Evolutionary conservation across 179 eudicot genomes (phyloP), one percentile per base, ranked within the genome.

Genomic region (Beta lomatogona): DNA sequence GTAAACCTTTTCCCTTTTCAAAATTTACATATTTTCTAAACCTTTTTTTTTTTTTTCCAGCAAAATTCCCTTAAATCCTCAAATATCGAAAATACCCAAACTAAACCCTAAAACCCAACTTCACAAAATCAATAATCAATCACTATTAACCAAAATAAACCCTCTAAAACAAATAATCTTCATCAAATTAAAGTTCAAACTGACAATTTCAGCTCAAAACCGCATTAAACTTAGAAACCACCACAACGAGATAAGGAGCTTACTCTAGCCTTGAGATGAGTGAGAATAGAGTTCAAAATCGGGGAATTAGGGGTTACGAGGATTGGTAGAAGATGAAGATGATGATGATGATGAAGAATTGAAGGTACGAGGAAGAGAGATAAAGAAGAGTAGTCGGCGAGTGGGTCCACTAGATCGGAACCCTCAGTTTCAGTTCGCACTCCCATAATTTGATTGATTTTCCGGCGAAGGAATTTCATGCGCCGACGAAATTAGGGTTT

Each of bases 401-500:
- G 89, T n/a, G 97, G 93, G 70, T 93, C 93, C 61, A 52, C 69
- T 14, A 76, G 71, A 68, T 84, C 88, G 50, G 87, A 64, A 63
- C 41, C 82, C 9, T 19, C 79, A 78, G 31, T 60, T 16, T 28
- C 41, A 71, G 31, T 65, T 5, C 44, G 46, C 8, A 58, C n/a
- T 5, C 5, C 84, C 84, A 81, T 81, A 4, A 60, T 44, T 59
- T 76, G 58, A 28, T 28, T 28, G 31, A 28, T 28, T 28, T 55
- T 15, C 10, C 10, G 52, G n/a, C 50, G 78, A 36, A 4, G 67
- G 19, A 36, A 18, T 4, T 31, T 53, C 1, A 28, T 11, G 4
- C 7, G 6, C 28, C 41, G 16, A 44, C 3, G 41, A 65, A 66
- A 41, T 61, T 48, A 48, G 79, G 59, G 44, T 75, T 73, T 52